phyloP scores from a whole-genome alignment of 2,329 filamentous ascomycete species.

The Endoconidiophora laricicola region DNA sequence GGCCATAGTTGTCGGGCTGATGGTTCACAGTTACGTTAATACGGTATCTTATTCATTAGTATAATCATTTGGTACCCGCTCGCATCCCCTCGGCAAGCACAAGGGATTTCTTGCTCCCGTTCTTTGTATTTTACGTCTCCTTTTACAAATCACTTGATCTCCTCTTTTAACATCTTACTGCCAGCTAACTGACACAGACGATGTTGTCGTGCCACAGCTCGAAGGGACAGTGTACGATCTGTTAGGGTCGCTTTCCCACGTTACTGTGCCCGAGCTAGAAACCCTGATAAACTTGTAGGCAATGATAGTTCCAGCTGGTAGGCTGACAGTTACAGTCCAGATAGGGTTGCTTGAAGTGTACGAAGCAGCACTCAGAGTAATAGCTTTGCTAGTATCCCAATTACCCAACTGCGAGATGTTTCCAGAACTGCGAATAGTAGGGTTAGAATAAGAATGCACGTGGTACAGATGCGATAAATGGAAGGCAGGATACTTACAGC shows the following conservation, averaged over 20 bases:
- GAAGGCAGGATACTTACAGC: slow-evolving; percentile 23
- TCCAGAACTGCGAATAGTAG: slow-evolving; percentile 13
- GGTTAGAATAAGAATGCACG: neutral
- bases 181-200: slow-evolving; percentile 10
- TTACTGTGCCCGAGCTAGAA: slow-evolving; percentile 29
- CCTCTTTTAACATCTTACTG: neutral
- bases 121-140: too few species aligned
- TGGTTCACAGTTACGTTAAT: too few species aligned
- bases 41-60: too few species aligned
- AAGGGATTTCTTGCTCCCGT: too few species aligned
- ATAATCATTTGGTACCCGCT: too few species aligned
- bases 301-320: slow-evolving; percentile 35
- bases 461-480: neutral
- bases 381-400: slow-evolving; percentile 25
- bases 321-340: slow-evolving; percentile 34
- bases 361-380: slow-evolving; percentile 32
- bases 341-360: slow-evolving; percentile 38
- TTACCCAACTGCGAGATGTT: slow-evolving; percentile 23
- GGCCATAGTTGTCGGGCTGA: too few species aligned
- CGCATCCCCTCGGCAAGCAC: too few species aligned
- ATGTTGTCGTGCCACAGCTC: slow-evolving; percentile 10
- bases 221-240: slow-evolving; percentile 19
- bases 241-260: slow-evolving; percentile 41
- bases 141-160: neutral
- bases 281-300: slow-evolving; percentile 47